A percentile compares a stretch with the other conserved stretches of the same genome.
These are phyloP conservation scores for Agaricales sp. DNA, from an alignment of 1,284 basidiomycete genomes.

Conservation along the genomic window DNA sequence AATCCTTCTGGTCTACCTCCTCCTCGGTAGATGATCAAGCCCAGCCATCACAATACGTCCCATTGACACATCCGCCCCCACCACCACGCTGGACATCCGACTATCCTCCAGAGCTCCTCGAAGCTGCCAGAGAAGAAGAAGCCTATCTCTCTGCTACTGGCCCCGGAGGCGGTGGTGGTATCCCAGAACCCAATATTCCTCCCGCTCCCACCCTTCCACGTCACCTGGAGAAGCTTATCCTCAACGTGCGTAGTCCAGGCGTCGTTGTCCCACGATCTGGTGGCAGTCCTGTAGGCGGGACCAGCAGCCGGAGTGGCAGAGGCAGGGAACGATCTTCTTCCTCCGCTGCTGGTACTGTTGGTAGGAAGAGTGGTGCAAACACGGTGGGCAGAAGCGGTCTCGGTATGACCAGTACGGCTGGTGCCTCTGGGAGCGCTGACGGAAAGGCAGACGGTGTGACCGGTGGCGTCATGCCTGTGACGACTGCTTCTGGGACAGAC, in stretches of 20 bases:
- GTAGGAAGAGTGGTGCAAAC: constrained; percentile 11
- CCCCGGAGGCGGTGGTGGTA: constrained; percentile 7
- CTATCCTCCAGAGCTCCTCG: constrained; percentile 65
- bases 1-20: neutral
- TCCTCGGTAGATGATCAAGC: constrained; percentile 4
- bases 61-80: constrained; percentile 15
- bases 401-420: constrained; percentile 8
- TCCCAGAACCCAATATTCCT: constrained; percentile 37
- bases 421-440: neutral
- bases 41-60: constrained; percentile 14
- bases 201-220: constrained; percentile 82
- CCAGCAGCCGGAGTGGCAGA: constrained; percentile 6
- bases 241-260: constrained; percentile 51
- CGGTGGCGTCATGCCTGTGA: constrained; percentile 21
- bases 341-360: constrained; percentile 12
- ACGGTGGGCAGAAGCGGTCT: constrained; percentile 9
- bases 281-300: constrained; percentile 15
- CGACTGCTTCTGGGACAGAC: constrained; percentile 34
- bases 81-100: constrained; percentile 56
- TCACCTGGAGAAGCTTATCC: constrained; percentile 89
- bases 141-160: constrained; percentile 40
- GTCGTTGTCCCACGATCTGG: constrained; percentile 15
- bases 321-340: constrained; percentile 10
- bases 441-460: neutral
- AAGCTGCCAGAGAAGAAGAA: constrained; percentile 81